Evolutionary conservation across 352 stramenopile genomes (phyloP), one percentile per base, ranked within the genome.

Genomic region (Aphanomyces cochlioides): DNA sequence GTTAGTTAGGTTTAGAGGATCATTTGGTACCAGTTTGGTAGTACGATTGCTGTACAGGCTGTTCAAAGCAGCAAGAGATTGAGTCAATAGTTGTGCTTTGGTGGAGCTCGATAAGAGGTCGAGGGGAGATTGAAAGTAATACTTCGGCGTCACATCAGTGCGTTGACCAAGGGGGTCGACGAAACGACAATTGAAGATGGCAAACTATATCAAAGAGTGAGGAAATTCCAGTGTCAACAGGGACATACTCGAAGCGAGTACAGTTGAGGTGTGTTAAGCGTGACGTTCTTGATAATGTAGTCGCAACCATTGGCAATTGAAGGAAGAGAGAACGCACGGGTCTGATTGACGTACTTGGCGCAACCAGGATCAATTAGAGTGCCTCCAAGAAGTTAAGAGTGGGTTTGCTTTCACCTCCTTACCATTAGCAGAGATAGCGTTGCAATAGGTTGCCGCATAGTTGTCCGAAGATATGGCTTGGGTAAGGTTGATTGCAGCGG

Each of bases 261-360:
- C 10, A 69, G 5, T 37, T 69, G 63, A 15, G 63, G 63, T 4
- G 38, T 15, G 50, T 69, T 69, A 37, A 69, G 56, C 0, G 63
- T 28, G 5, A 69, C 36, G 19, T 47, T 69, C 1, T 56, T 59
- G 47, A 69, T 60, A 47, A 17, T 45, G n/a, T 47, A 66, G 12
- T 69, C 63, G 50, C 63, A 69, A 5, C 41, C 39, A 5, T 10
- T 34, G 8, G 63, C 28, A 34, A 69, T 61, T 1, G 63, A 43
- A 36, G 63, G 43, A 36, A 69, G 41, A 34, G 43, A 59, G 10
- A 58, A 58, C 40, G 63, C n/a, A 34, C 40, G 48, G 47, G 63
- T 69, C 63, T 41, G 36, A 21, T 69, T 69, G 6, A 69, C 63
- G 8, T 69, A 69, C 36, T 15, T 39, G 3, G 56, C 63, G 63